phyloP scores from a whole-genome alignment of 140 eudicot genomes.

The Stevia rebaudiana region DNA sequence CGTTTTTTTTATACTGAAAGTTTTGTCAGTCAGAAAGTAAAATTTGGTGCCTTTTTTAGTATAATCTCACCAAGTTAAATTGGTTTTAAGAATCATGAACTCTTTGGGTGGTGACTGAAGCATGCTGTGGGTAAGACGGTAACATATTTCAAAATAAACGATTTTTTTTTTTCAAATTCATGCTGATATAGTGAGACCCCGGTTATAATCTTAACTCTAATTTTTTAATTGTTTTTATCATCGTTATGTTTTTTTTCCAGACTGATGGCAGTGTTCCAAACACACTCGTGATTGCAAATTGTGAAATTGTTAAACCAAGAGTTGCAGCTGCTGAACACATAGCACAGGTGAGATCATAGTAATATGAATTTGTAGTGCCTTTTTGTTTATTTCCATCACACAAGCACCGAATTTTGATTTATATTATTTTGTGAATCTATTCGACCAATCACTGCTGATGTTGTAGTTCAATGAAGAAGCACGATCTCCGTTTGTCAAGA shows the following conservation, averaged over 20 bases:
- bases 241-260: slow-evolving; percentile 27
- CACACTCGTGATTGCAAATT: slow-evolving; percentile 85
- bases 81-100: not conserved
- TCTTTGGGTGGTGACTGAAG: not conserved
- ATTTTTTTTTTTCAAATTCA: not conserved
- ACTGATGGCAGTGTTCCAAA: slow-evolving; percentile 96
- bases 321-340: slow-evolving; percentile 96
- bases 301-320: slow-evolving; percentile 85
- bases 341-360: slow-evolving; percentile 52
- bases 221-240: not conserved
- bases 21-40: not conserved
- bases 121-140: not conserved
- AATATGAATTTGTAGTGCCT: not conserved
- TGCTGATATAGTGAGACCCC: not conserved
- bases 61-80: not conserved
- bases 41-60: not conserved
- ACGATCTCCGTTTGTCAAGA: slow-evolving; percentile 86
- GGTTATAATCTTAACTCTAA: not conserved
- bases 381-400: not conserved
- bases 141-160: not conserved
- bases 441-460: not conserved
- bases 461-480: slow-evolving; percentile 92
- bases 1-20: not conserved
- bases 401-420: slow-evolving; percentile 1
- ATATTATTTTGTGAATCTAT: not conserved